phyloP scores from a whole-genome alignment of 1,284 basidiomycete genomes.

The Trichosporon sp. region DNA sequence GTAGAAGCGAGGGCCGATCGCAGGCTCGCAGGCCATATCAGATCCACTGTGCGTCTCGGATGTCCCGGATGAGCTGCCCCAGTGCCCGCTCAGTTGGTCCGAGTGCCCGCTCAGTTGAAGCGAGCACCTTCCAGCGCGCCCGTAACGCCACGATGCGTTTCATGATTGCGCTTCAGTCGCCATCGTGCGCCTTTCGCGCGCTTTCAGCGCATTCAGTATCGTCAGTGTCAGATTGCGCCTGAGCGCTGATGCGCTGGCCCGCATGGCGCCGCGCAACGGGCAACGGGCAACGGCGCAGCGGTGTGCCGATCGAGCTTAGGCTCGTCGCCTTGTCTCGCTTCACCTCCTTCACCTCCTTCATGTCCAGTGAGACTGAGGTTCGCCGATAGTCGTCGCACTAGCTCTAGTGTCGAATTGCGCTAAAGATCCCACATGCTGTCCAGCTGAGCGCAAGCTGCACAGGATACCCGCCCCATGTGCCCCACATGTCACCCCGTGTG shows the following conservation, averaged over 20 bases:
- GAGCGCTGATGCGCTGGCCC: background rate
- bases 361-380: background rate
- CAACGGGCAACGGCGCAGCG: too few relatives aligned
- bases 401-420: background rate
- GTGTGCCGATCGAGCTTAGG: background rate
- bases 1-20: background rate
- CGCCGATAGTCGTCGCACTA: background rate
- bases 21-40: background rate
- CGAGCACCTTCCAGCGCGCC: background rate
- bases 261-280: too few relatives aligned
- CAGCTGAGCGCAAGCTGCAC: background rate
- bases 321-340: background rate
- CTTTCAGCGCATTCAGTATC: background rate
- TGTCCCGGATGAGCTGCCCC: background rate
- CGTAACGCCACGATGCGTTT: conserved; percentile 1
- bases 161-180: background rate
- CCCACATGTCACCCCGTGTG: background rate
- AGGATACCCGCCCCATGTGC: background rate
- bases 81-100: background rate
- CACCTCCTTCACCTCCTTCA: too few relatives aligned
- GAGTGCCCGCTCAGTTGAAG: background rate
- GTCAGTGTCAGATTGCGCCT: background rate
- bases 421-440: background rate
- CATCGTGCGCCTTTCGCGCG: too few relatives aligned
- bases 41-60: background rate